Conservation (phyloP, 805 yeast genomes). For the Cyberlindnera lachancei region DNA sequence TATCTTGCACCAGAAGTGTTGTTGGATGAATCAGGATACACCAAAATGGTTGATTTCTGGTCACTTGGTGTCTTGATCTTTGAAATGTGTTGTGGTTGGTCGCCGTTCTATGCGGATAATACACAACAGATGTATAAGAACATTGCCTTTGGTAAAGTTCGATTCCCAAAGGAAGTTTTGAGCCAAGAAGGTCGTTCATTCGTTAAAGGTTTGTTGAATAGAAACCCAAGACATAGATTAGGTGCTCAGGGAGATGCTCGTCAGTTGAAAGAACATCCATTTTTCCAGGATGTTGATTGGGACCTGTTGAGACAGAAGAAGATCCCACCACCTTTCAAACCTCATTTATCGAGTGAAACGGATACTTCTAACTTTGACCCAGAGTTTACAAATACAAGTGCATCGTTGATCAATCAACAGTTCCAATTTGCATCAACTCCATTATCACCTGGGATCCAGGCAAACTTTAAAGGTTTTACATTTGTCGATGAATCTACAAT, state of each 20-base stretch:
- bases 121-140: conserved; percentile 99
- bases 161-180: conserved; percentile 93
- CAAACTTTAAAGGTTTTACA: conserved; percentile 93
- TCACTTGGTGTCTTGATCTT: conserved; percentile 92
- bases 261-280: conserved; percentile 87
- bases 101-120: conserved; percentile 96
- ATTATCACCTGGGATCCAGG: conserved; percentile 89
- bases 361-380: conserved; percentile 98
- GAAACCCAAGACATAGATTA: conserved; percentile 92
- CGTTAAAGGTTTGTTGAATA: conserved; percentile 88
- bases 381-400: conserved; percentile 88
- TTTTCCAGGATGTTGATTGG: conserved; percentile 92
- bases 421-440: conserved; percentile 58
- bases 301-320: conserved; percentile 64
- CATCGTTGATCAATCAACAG: conserved; percentile 69
- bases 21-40: conserved; percentile 92
- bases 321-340: conserved; percentile 95
- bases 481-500: conserved; percentile 90
- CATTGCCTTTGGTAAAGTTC: conserved; percentile 96
- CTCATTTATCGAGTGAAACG: conserved; percentile 82
- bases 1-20: conserved; percentile 95
- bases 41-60: conserved; percentile 99
- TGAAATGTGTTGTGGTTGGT: conserved; percentile 99
- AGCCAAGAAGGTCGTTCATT: conserved; percentile 91
- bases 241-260: conserved; percentile 91